Evolutionary conservation across 345 rosid genomes (phyloP).

Genomic region (Lepidium sativum): DNA sequence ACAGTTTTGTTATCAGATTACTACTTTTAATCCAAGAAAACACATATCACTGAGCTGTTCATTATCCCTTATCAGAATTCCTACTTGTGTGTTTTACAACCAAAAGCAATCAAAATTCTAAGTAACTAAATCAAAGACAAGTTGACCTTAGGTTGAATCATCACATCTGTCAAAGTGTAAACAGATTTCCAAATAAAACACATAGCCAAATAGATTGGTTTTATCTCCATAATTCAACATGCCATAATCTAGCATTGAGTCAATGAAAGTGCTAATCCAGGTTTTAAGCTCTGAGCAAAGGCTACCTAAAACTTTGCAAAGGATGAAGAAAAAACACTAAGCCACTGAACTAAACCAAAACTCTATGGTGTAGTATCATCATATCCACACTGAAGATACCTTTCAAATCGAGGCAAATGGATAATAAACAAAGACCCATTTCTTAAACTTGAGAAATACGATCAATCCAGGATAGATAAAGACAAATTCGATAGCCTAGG

Average conservation of each 20-base stretch:
- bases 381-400: not conserved
- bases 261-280: not conserved
- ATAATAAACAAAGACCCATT: not conserved
- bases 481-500: constrained; percentile 13
- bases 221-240: not conserved
- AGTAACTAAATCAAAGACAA: not conserved
- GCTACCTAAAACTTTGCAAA: not conserved
- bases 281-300: not conserved
- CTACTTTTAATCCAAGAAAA: not conserved
- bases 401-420: not conserved
- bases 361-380: not conserved
- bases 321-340: not conserved
- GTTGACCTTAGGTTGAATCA: not conserved
- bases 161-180: not conserved
- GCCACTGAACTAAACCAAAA: not conserved
- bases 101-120: not conserved
- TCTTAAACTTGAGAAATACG: not conserved
- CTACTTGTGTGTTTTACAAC: not conserved
- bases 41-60: not conserved
- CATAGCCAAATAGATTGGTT: not conserved
- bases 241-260: not conserved
- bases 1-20: not conserved
- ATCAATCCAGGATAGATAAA: not conserved
- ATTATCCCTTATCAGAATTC: not conserved
- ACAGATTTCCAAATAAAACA: not conserved